Conservation (phyloP, 129 eudicot species). For the Mikania micrantha region DNA sequence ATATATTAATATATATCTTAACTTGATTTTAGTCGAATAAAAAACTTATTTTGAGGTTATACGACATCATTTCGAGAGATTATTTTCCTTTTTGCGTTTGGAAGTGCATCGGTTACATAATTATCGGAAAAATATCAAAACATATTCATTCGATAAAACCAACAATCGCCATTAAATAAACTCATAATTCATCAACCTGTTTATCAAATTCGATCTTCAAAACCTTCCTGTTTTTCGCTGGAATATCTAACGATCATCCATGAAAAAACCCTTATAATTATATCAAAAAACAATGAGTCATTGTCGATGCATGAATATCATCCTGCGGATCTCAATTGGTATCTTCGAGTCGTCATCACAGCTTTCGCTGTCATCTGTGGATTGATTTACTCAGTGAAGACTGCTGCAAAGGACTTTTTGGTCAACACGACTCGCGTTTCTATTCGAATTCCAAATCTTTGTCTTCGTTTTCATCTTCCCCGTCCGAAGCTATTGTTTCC, state of each 20-base stretch:
- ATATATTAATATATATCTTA: too few relatives aligned
- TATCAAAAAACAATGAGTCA: conserved; percentile 2
- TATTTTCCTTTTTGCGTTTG: neutral
- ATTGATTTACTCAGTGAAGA: conserved; percentile 44
- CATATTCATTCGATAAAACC: neutral
- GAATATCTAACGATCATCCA: conserved; percentile 8
- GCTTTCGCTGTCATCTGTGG: conserved; percentile 33
- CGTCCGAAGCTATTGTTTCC: neutral
- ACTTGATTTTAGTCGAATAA: too few relatives aligned
- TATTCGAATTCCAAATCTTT: conserved; percentile 27
- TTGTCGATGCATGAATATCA: conserved; percentile 46
- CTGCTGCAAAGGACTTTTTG: conserved; percentile 57
- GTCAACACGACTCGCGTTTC: conserved; percentile 48
- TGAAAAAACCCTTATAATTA: conserved; percentile 31
- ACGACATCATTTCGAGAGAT: neutral
- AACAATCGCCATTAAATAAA: neutral
- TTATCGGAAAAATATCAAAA: conserved; percentile 2
- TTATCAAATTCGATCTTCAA: conserved; percentile 12
- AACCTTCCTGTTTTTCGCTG: neutral
- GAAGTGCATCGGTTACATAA: neutral
- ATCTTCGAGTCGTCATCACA: conserved; percentile 46
- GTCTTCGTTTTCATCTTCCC: neutral
- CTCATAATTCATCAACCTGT: neutral
- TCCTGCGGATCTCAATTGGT: conserved; percentile 50
- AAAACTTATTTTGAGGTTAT: too few relatives aligned